Conservation (phyloP, 2,329 filamentous ascomycete species). For the Pseudogymnoascus sp. region DNA sequence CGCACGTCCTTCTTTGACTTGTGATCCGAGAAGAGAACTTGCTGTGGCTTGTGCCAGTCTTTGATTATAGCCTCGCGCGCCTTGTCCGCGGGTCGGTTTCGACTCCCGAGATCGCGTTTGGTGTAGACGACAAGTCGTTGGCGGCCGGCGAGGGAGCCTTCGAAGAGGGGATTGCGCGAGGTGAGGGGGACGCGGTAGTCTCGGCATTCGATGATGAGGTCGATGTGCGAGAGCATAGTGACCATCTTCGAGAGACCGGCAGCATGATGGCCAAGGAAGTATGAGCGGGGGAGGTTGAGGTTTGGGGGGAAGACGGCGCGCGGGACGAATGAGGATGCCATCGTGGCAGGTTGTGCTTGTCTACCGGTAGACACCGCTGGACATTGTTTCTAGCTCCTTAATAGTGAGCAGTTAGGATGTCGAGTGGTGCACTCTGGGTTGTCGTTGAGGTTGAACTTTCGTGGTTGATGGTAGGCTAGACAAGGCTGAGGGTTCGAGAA, state of each 20-base stretch:
- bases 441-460: not conserved
- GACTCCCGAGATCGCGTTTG: conserved; percentile 67
- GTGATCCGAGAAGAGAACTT: conserved; percentile 46
- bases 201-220: conserved; percentile 88
- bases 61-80: conserved; percentile 44
- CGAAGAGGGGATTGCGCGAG: conserved; percentile 83
- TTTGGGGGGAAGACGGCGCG: conserved; percentile 67
- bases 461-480: not conserved
- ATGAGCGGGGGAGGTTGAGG: conserved; percentile 71
- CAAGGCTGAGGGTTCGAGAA: conserved; percentile 6
- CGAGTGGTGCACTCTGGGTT: not conserved
- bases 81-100: conserved; percentile 33
- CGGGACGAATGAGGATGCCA: conserved; percentile 54
- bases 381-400: not conserved
- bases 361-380: not conserved
- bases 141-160: conserved; percentile 64
- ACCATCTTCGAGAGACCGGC: conserved; percentile 78
- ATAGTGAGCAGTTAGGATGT: not conserved
- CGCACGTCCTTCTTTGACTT: conserved; percentile 39
- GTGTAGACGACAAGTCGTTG: conserved; percentile 84
- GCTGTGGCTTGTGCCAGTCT: conserved; percentile 45
- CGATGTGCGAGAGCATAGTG: conserved; percentile 68
- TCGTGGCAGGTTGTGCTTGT: conserved; percentile 8
- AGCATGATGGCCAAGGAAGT: conserved; percentile 90
- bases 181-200: conserved; percentile 87